Evolutionary conservation across 2,329 filamentous ascomycete genomes (phyloP), one percentile per base, ranked within the genome.

Genomic region (Fusarium papillatum): DNA sequence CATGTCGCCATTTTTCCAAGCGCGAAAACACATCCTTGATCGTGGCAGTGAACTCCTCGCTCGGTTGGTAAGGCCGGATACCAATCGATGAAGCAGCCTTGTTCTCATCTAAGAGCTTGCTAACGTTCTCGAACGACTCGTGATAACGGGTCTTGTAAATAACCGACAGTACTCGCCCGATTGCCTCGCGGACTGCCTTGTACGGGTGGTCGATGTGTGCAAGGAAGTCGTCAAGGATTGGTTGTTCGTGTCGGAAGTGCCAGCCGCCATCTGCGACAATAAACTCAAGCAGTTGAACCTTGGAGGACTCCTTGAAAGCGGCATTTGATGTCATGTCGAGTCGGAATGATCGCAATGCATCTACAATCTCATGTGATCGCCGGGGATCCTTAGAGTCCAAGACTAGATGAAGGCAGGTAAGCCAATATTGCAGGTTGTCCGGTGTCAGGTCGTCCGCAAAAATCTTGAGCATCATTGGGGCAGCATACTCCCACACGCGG

Each of bases 241-340:
- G 95, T 84, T 95, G 92, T 78, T 97, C 95, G 14, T 95, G 88
- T 74, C 95, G 95, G 88, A 98, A 99, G 83, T 99, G 97, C 97
- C 97, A 99, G 2, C 97, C 97, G 41, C 93, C 91, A 79, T 98
- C 95, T 55, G 93, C 92, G 70, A 99, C 94, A 73, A 95, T 91
- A 77, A 98, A 95, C 78, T 98, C 95, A 22, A 99, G 88, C 36
- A 99, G 87, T 76, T 97, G 93, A 19, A 99, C 95, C 86, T 98
- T 98, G 34, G 96, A 97, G 67, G 96, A 98, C 83, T 99, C 97
- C 83, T 99, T 99, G 89, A 99, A 99, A 0, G 97, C 97, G 6
- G 97, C 97, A 81, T 98, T 98, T 0, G 96, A 98, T 8, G 91
- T 88, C 93, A 98, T 96, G 82, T 99, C 97, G 13, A 99, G 88